Base-by-base conservation (phyloP, 2,329 filamentous ascomycete species). In the Ceratocystis alfenasii region DNA sequence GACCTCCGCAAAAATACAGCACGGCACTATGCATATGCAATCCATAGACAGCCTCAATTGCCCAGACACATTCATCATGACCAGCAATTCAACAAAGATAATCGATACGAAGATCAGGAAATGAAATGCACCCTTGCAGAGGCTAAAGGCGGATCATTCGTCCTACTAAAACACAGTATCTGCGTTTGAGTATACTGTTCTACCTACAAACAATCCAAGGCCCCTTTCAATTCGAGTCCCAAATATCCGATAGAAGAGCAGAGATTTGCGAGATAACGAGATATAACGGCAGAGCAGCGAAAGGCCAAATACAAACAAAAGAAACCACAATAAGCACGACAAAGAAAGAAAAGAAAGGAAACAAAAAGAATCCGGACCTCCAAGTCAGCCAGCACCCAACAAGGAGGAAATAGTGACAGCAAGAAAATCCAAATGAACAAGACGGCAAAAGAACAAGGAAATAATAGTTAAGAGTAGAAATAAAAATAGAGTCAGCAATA, bases 51-150 rank as follows among this genome's bases (percentile, higher is more conserved):
- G 36, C 36, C 36, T 15, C 36, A 41, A 41, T 12, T 41, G 36
- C 36, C 36, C 36, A 12, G 12, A 41, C 36, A 41, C 36, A 41
- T 5, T 15, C 36, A 41, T 15, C 36, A 41, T 4, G 10, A 41
- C 12, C 36, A 41, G 8, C 10, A 41, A 15, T 41, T 12, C 36
- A 41, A 1, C 1, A 41, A 59, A 65, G 28, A 12, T n/a, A 33
- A 5, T 45, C 10, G 30, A 36, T 61, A 20, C 17, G 41, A 61
- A 61, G n/a, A 61, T 60, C 44, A 30, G 41, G 30, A 44, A 66
- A n/a, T 46, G 62, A 64, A 41, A 41, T 57, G 30, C 3, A 15
- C 10, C 36, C 10, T 41, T 12, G 3, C 10, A 12, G 36, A 41
- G 36, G 36, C 36, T 15, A 4, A 41, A 41, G 10, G 15, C 10